Evolutionary conservation across 2,329 filamentous ascomycete genomes (phyloP), one percentile per base, ranked within the genome.

Genomic region (Fusarium lyarnte): DNA sequence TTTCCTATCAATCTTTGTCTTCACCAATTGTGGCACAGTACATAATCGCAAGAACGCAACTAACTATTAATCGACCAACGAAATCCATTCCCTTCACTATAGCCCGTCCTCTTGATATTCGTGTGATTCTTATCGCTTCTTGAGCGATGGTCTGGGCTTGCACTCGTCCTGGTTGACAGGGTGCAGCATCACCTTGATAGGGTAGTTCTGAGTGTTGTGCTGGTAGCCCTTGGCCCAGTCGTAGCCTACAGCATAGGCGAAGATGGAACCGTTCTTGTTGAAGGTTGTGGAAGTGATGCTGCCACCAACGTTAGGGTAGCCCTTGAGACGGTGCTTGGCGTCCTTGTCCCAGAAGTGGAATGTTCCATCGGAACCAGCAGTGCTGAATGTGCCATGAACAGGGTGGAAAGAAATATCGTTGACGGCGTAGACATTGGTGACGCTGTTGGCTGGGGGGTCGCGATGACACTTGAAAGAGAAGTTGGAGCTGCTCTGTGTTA

Each of bases 391-490:
- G 78, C 96, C 96, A 82, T 98, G 95, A 17, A 93, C 88, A 3
- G 96, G 96, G 84, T 99, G 96, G 90, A 98, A 98, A 29, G 94
- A 97, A 82, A 99, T 99, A 76, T 94, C 92, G 84, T 99, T 99
- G 79, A 99, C 94, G 3, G 94, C 92, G 86, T 95, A 96, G 77
- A 98, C 96, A 79, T 95, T 96, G 77, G 93, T 94, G 73, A 92
- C 85, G 82, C 94, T 95, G 78, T 89, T 89, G 63, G 90, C 84
- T 3, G 93, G 90, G 9, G 90, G 89, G 77, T 97, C 94, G 66
- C 96, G 94, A 82, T 99, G 96, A 84, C 96, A 99, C 84, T 98
- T 98, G 90, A 99, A 99, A 45, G 94, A 97, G 87, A 99, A 99
- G 86, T 99, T 98, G 79, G 92, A 93, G 78, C 91, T 92, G 59